Percentiles rank a stretch among this genome's conserved stretches.
phyloP scores from a whole-genome alignment of 331 rosid genomes.

The Phaseolus coccineus region DNA sequence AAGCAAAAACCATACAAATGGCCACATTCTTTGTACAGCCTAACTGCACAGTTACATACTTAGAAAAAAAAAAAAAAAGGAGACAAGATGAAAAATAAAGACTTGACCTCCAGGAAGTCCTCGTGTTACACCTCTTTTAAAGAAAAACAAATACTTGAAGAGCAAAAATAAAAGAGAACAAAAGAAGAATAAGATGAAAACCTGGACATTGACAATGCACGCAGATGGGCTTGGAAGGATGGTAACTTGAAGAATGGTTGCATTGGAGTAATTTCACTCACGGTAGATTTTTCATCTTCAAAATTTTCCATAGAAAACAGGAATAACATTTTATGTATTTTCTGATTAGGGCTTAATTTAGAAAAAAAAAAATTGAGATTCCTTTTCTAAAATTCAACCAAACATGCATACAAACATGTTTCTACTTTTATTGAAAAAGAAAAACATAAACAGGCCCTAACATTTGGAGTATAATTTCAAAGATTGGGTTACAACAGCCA shows the following conservation, averaged over 20 bases:
- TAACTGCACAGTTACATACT: background rate
- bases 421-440: background rate
- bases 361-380: background rate
- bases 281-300: background rate
- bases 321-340: background rate
- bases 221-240: background rate
- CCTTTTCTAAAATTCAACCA: background rate
- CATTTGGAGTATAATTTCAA: slow-evolving; percentile 22
- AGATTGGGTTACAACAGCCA: slow-evolving; percentile 45
- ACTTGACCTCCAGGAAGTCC: background rate
- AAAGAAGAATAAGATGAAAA: slow-evolving; percentile 1
- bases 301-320: background rate
- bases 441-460: background rate
- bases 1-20: background rate
- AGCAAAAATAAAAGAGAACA: background rate
- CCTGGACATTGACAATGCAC: background rate
- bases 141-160: background rate
- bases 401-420: background rate
- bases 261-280: background rate
- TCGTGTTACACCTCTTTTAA: too few relatives aligned
- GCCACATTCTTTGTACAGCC: background rate
- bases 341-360: background rate
- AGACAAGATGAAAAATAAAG: background rate
- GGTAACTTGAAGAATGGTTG: background rate
- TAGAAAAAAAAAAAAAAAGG: background rate